phyloP scores from a whole-genome alignment of 306 rosid species.

The Comarum palustre region DNA sequence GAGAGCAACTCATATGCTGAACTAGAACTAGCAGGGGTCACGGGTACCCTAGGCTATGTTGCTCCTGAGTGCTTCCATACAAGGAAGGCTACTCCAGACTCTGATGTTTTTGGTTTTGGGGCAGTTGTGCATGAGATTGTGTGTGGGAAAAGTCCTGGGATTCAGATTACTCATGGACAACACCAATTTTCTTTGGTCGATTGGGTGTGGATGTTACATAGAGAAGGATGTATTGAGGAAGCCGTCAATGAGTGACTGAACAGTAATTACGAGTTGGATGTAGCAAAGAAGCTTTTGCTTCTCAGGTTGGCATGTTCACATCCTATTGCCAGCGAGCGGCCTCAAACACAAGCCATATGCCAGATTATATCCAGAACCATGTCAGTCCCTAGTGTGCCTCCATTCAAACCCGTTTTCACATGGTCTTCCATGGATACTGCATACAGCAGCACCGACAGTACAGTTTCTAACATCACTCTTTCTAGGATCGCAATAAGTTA shows the following conservation, averaged over 20 bases:
- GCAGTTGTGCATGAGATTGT: constrained; percentile 53
- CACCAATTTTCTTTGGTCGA: constrained; percentile 33
- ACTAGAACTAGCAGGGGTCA: constrained; percentile 33
- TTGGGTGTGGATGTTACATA: constrained; percentile 55
- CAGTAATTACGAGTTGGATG: constrained; percentile 27
- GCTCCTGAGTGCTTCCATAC: constrained; percentile 60
- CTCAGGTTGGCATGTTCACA: constrained; percentile 53
- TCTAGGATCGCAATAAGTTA: constrained; percentile 8
- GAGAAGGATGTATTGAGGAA: constrained; percentile 34
- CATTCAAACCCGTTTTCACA: constrained; percentile 44
- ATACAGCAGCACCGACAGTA: constrained; percentile 25
- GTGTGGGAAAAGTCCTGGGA: constrained; percentile 37
- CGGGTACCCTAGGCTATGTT: constrained; percentile 55
- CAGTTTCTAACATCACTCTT: constrained; percentile 14
- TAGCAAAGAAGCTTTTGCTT: constrained; percentile 41
- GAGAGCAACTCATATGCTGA: constrained; percentile 54
- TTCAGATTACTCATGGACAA: constrained; percentile 13
- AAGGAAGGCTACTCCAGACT: constrained; percentile 48
- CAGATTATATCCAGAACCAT: constrained; percentile 41
- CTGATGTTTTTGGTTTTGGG: constrained; percentile 52
- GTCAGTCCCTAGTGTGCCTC: constrained; percentile 37
- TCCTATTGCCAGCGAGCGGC: constrained; percentile 40
- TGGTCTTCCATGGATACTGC: constrained; percentile 37
- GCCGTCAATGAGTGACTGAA: constrained; percentile 37
- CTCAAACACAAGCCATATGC: constrained; percentile 38